Conservation (phyloP, 2,329 filamentous ascomycete genomes). For the Claviceps spartinae region DNA sequence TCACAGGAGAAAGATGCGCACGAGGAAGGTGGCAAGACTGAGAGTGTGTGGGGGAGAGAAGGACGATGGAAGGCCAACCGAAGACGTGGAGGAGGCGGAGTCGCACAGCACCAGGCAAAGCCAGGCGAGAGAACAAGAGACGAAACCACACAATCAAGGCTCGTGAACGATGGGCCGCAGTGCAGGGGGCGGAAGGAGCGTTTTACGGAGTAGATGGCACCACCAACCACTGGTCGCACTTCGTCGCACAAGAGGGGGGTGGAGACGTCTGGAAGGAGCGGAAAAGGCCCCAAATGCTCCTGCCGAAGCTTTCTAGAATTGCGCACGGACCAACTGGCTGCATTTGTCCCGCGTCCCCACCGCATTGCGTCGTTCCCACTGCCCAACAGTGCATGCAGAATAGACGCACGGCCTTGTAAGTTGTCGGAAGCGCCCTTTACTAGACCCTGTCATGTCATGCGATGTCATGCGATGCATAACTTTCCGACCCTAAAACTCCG, state of each 20-base stretch:
- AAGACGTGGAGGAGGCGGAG: not conserved
- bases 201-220: not conserved
- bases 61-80: not conserved
- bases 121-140: not conserved
- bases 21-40: not conserved
- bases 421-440: too few species aligned
- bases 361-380: not conserved
- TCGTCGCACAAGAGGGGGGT: not conserved
- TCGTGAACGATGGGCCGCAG: not conserved
- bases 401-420: too few species aligned
- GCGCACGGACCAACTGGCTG: constrained; percentile 10
- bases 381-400: too few species aligned
- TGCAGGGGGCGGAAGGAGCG: not conserved
- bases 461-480: too few species aligned
- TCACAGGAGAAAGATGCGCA: not conserved
- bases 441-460: too few species aligned
- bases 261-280: not conserved
- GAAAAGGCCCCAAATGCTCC: constrained; percentile 2
- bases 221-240: too few species aligned
- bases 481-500: too few species aligned
- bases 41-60: not conserved
- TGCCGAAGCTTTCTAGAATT: constrained; percentile 16
- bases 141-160: not conserved
- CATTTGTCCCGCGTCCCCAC: constrained; percentile 5
- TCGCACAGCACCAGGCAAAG: not conserved